phyloP scores from a whole-genome alignment of 78 protist species.

The Pigoraptor vietnamica region DNA sequence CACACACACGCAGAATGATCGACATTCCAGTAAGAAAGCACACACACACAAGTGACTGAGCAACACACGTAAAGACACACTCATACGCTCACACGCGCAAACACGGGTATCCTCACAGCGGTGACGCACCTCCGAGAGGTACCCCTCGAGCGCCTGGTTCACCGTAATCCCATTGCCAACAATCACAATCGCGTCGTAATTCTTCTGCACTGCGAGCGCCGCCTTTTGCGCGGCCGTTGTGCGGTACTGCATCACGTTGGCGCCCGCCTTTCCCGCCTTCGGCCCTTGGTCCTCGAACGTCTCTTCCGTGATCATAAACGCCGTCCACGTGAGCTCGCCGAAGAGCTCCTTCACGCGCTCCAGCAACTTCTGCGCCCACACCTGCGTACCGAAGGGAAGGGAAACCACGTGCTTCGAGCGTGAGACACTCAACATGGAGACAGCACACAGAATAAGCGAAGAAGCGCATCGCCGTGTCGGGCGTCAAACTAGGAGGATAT shows the following conservation, averaged over 20 bases:
- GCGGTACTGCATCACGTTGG: background rate
- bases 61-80: background rate
- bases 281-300: background rate
- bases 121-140: background rate
- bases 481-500: too few relatives aligned
- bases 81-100: background rate
- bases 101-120: too few relatives aligned
- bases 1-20: too few relatives aligned
- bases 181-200: background rate
- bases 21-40: too few relatives aligned
- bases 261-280: background rate
- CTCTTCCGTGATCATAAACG: background rate
- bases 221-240: background rate
- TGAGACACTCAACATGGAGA: too few relatives aligned
- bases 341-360: background rate
- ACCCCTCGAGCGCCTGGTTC: background rate
- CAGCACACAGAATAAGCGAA: too few relatives aligned
- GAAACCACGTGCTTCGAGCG: too few relatives aligned
- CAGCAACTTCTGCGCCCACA: background rate
- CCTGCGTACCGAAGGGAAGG: background rate
- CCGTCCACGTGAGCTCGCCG: background rate
- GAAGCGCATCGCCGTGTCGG: too few relatives aligned
- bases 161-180: background rate
- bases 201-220: background rate
- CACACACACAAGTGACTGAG: background rate